Conservation (phyloP, 257 asterid genomes). For the Lycium ferocissimum region DNA sequence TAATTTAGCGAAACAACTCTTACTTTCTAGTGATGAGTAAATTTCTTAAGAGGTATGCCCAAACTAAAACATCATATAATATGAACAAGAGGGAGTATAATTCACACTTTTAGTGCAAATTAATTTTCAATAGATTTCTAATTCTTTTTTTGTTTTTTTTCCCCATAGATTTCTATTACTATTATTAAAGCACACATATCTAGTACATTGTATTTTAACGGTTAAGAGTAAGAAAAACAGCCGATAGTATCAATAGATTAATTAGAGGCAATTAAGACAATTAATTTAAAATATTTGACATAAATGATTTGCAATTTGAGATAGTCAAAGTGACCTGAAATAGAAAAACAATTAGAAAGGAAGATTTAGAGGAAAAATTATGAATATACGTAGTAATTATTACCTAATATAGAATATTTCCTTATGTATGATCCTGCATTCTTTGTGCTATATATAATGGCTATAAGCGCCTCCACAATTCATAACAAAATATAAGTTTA, state of each 20-base stretch:
- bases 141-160: no score
- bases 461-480: neutral
- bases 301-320: slow-evolving; percentile 2
- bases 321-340: neutral
- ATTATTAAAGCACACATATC: neutral
- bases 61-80: no score
- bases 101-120: neutral
- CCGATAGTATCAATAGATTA: neutral
- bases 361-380: neutral
- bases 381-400: neutral
- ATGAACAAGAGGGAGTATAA: no score
- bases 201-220: neutral
- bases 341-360: neutral
- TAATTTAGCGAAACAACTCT: no score
- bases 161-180: neutral
- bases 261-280: neutral
- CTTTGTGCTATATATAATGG: neutral
- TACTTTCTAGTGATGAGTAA: no score
- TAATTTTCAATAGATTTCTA: no score
- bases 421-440: neutral
- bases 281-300: neutral
- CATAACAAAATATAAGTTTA: neutral
- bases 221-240: neutral
- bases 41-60: no score
- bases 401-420: neutral